These are phyloP conservation scores for Heterobasidion parviporum DNA, from an alignment of 1,284 basidiomycete species.

Conservation along the genomic window DNA sequence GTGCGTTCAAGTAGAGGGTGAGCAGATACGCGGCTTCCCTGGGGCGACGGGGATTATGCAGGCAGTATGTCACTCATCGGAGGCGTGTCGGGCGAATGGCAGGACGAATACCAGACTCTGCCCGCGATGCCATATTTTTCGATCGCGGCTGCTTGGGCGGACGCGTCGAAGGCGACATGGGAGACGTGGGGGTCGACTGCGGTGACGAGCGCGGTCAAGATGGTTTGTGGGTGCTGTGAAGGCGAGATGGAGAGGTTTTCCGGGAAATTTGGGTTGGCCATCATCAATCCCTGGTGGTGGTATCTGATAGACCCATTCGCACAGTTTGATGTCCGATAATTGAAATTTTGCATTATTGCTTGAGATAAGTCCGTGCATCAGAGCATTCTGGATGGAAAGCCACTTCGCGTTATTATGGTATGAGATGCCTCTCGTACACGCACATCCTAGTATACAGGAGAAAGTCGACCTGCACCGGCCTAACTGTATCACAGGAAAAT, in stretches of 20 bases:
- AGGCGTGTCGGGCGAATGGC: background rate
- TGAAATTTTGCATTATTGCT: too few relatives aligned
- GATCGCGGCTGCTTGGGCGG: slow-evolving; percentile 54
- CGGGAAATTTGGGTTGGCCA: slow-evolving; percentile 20
- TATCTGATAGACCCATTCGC: too few relatives aligned
- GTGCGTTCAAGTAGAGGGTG: slow-evolving; percentile 42
- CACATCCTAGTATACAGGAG: too few relatives aligned
- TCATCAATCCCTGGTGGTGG: background rate
- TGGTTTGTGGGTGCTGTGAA: slow-evolving; percentile 5
- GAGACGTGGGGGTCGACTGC: background rate
- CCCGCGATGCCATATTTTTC: slow-evolving; percentile 67
- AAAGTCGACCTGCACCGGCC: too few relatives aligned
- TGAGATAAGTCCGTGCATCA: too few relatives aligned
- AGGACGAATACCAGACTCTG: slow-evolving; percentile 51
- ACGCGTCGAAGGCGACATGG: slow-evolving; percentile 27
- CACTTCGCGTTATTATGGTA: too few relatives aligned
- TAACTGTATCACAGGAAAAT: too few relatives aligned
- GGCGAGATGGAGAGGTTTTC: slow-evolving; percentile 18
- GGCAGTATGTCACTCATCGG: background rate
- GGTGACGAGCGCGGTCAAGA: too few relatives aligned
- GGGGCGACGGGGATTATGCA: background rate
- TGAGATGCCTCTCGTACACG: too few relatives aligned
- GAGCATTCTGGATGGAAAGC: too few relatives aligned
- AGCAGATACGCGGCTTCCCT: slow-evolving; percentile 73
- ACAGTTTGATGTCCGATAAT: too few relatives aligned